These are phyloP conservation scores for Somion occarium DNA, from an alignment of 1,284 basidiomycete species.

Conservation along the genomic window DNA sequence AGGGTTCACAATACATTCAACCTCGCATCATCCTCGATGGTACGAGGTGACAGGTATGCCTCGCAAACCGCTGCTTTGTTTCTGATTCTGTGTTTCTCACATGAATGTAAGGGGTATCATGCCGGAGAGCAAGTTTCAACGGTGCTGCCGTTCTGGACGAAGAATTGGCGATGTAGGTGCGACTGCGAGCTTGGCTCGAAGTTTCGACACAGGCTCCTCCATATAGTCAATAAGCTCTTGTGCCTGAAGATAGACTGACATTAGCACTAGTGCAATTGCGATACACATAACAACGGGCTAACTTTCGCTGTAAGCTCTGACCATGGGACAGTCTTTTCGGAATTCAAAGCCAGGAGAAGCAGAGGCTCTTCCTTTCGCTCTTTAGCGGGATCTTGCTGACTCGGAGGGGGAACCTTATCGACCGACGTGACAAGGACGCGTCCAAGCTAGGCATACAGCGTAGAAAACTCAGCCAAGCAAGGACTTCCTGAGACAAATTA, in stretches of 20 bases:
- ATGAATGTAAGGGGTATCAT: too few species aligned
- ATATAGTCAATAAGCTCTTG: slow-evolving; percentile 43
- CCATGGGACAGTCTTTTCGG: slow-evolving; percentile 55
- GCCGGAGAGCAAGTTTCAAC: too few species aligned
- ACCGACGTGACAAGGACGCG: slow-evolving; percentile 64
- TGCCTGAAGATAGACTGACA: slow-evolving; percentile 35
- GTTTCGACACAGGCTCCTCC: slow-evolving; percentile 35
- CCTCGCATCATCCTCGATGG: too few species aligned
- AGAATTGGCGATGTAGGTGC: slow-evolving; percentile 21
- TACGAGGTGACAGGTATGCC: too few species aligned
- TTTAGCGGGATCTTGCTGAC: slow-evolving; percentile 11
- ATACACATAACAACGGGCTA: too few species aligned
- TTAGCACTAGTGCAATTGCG: not conserved
- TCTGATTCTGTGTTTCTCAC: too few species aligned
- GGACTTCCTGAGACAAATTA: not conserved
- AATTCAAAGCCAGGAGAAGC: slow-evolving; percentile 65
- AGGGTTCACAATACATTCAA: too few species aligned
- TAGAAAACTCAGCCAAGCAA: not conserved
- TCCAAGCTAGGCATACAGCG: slow-evolving; percentile 45
- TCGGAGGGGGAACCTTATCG: slow-evolving; percentile 20
- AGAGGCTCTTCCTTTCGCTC: slow-evolving; percentile 36
- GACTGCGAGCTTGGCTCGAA: slow-evolving; percentile 29
- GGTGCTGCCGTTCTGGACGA: slow-evolving; percentile 18
- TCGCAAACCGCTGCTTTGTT: too few species aligned
- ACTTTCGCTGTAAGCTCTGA: slow-evolving; percentile 60